phyloP scores from a whole-genome alignment of 805 yeast genomes.

The Candida berthetii region DNA sequence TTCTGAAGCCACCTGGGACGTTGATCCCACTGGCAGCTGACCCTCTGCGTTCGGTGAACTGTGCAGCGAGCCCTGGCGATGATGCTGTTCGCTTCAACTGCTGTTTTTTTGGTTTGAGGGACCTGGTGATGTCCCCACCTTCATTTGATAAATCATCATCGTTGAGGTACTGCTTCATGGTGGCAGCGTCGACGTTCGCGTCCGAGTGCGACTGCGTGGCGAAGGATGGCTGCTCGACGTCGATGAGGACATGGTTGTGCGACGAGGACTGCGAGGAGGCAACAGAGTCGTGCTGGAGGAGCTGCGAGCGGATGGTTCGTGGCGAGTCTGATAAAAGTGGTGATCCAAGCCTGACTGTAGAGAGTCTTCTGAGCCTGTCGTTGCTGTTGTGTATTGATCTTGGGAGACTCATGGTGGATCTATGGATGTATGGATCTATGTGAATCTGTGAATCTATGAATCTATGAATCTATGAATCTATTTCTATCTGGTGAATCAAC shows the following conservation, averaged over 20 bases:
- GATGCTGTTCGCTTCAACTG: conserved; percentile 11
- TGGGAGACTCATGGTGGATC: background rate
- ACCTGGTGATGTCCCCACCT: conserved; percentile 1
- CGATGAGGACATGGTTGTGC: conserved; percentile 7
- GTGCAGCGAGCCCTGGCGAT: conserved; percentile 10
- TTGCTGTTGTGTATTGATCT: background rate
- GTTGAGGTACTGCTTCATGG: background rate
- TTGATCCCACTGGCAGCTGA: conserved; percentile 64
- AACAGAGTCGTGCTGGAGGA: background rate
- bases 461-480: too few relatives aligned
- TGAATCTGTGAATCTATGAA: too few relatives aligned
- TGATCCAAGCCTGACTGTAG: conserved; percentile 12
- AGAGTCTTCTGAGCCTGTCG: conserved; percentile 7
- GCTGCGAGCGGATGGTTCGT: background rate
- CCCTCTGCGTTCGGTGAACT: conserved; percentile 39
- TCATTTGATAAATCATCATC: background rate
- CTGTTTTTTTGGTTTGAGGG: background rate
- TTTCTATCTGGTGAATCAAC: too few relatives aligned
- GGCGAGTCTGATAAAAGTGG: conserved; percentile 5
- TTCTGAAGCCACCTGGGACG: conserved; percentile 79
- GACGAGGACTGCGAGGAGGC: background rate
- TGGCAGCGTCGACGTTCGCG: background rate
- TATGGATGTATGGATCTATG: too few relatives aligned
- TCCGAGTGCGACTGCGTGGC: background rate
- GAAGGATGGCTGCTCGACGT: conserved; percentile 13